Conservation (phyloP, 2,329 filamentous ascomycete genomes). For the Colletotrichum salicis region DNA sequence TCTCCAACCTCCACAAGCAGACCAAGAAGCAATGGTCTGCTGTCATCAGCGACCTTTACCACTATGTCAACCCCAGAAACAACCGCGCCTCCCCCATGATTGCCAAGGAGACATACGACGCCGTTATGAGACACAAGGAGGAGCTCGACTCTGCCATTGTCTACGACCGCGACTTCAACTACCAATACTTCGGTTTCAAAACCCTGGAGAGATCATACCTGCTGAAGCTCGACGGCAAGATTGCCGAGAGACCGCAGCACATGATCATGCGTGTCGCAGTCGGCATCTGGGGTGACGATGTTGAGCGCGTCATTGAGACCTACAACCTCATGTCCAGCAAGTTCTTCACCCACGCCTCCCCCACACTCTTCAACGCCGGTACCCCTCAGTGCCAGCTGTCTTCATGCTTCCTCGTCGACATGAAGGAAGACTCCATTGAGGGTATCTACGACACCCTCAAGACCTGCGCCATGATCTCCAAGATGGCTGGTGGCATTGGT, state of each 20-base stretch:
- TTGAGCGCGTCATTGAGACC: conserved; percentile 95
- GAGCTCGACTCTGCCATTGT: conserved; percentile 99
- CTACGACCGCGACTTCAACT: conserved; percentile 99
- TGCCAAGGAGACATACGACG: conserved; percentile 88
- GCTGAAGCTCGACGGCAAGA: conserved; percentile 93
- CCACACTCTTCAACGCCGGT: conserved; percentile 97
- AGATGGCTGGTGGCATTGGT: conserved; percentile 98
- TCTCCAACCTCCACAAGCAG: conserved; percentile 99
- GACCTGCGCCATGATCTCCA: conserved; percentile 99
- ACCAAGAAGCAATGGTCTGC: conserved; percentile 99
- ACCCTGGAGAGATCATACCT: conserved; percentile 98
- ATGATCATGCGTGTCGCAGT: conserved; percentile 99
- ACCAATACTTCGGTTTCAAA: conserved; percentile 99
- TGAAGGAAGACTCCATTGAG: conserved; percentile 99
- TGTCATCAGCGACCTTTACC: conserved; percentile 90
- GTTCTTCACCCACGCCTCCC: conserved; percentile 97
- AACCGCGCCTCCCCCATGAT: conserved; percentile 90
- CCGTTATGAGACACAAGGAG: conserved; percentile 93
- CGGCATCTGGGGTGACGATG: conserved; percentile 93
- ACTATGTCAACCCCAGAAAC: conserved; percentile 97
- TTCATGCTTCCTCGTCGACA: conserved; percentile 98
- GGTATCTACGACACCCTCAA: conserved; percentile 99
- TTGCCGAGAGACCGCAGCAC: conserved; percentile 96
- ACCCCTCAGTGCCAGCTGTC: conserved; percentile 95
- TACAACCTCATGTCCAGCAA: conserved; percentile 99